A percentile compares a stretch with the other conserved stretches of the same genome.
phyloP scores from a whole-genome alignment of 2,329 filamentous ascomycete species.

The Paraphoma sp. region DNA sequence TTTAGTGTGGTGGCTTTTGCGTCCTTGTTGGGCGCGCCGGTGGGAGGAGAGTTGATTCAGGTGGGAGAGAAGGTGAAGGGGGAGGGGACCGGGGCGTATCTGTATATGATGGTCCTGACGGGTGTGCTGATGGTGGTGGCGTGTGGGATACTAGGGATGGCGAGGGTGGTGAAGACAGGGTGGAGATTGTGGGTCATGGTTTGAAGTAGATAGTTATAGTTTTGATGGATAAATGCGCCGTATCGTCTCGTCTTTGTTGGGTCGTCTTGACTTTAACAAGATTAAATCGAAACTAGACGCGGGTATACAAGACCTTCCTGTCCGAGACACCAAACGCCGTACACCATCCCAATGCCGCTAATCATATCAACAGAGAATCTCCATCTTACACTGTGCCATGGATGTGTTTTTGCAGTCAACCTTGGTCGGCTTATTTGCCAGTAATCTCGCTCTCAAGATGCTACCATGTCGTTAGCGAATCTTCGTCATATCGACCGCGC shows the following conservation, averaged over 20 bases:
- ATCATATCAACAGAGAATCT: not conserved
- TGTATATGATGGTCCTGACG: slow-evolving; percentile 11
- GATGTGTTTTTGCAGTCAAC: not conserved
- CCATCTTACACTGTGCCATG: not conserved
- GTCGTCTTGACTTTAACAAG: not conserved
- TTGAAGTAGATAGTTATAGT: not conserved
- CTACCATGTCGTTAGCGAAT: slow-evolving; percentile 17
- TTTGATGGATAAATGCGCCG: no score
- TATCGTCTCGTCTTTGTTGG: no score
- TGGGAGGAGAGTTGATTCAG: slow-evolving; percentile 26
- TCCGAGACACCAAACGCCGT: slow-evolving; percentile 13
- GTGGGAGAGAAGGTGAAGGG: not conserved
- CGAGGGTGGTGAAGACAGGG: slow-evolving; percentile 1
- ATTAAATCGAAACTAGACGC: not conserved
- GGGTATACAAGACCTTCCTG: not conserved
- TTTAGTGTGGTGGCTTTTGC: slow-evolving; percentile 24
- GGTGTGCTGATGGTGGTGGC: not conserved
- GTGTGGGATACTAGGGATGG: not conserved
- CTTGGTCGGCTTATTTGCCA: slow-evolving; percentile 24
- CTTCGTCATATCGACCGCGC: not conserved
- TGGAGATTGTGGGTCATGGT: not conserved
- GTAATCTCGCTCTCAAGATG: slow-evolving; percentile 41
- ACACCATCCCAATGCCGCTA: slow-evolving; percentile 22
- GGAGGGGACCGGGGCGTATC: slow-evolving; percentile 10
- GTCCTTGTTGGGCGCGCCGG: slow-evolving; percentile 21